Evolutionary conservation across 306 rosid species (phyloP), one percentile per base, ranked within the genome.

Genomic region (Geum urbanum): DNA sequence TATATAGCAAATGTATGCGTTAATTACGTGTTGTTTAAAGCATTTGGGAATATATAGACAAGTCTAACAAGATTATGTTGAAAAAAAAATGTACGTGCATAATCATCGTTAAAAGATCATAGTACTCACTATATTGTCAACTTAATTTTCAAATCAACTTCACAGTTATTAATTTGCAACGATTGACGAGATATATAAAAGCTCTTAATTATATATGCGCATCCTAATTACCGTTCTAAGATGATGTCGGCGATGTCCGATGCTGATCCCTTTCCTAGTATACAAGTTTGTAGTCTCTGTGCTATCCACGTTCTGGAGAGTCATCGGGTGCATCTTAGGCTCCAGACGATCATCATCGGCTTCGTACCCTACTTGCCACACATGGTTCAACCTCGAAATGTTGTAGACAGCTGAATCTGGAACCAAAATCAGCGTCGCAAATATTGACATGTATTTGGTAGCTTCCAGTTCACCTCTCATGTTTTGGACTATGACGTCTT

Each of bases 321-420:
- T 47, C 7, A 61, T 61, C 1, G 77, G 75, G 54, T 92, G 98
- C 20, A 0, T 6, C 50, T 4, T 18, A 0, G 97, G 96, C 78
- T 49, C 64, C 52, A 68, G 9, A 10, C 4, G 35, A 6, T 2
- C 61, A 3, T 14, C 74, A 0, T 47, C 59, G 39, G 74, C 77
- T 0, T 0, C n/a, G 2, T 35, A 1, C 5, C 97, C 97, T 66
- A 84, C 81, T 73, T 90, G 98, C 98, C 98, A 92, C 52, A 90
- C 96, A 72, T 88, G 91, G 66, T 81, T 77, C 63, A 92, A 20
- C 80, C 1, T 77, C 0, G 76, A 6, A 7, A 70, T 52, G 22
- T 88, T 13, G 39, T 85, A 90, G 0, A 9, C 64, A 0, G 0
- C 0, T 41, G 0, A 2, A 69, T 14, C 63, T 6, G 49, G 8